Evolutionary conservation across 2,329 filamentous ascomycete species (phyloP).

Genomic region (Thelonectria discophora): DNA sequence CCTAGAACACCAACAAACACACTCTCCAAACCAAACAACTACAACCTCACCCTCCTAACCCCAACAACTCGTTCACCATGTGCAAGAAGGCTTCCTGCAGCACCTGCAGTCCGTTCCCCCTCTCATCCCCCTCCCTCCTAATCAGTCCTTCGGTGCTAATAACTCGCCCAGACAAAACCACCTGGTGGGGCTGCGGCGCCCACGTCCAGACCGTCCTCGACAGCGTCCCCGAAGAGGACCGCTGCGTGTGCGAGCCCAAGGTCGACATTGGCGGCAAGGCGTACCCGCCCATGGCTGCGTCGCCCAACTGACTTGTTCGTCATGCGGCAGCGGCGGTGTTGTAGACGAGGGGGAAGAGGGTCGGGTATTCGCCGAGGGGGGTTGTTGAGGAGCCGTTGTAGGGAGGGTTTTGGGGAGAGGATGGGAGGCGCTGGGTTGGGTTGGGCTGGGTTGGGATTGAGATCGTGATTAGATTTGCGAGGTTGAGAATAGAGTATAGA

Average conservation of each 20-base stretch:
- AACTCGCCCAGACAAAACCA: slow-evolving; percentile 38
- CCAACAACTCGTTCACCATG: slow-evolving; percentile 7
- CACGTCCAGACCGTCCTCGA: slow-evolving; percentile 72
- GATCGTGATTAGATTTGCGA: background rate
- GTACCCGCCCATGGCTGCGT: slow-evolving; percentile 71
- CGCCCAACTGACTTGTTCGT: slow-evolving; percentile 51
- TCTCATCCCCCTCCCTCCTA: slow-evolving; percentile 9
- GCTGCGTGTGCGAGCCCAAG: slow-evolving; percentile 73
- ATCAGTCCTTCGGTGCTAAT: too few relatives aligned
- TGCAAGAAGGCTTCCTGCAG: slow-evolving; percentile 22
- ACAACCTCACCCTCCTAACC: background rate
- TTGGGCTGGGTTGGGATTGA: background rate
- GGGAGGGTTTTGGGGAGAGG: background rate
- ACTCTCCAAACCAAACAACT: background rate
- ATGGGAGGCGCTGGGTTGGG: slow-evolving; percentile 9
- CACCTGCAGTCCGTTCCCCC: slow-evolving; percentile 20
- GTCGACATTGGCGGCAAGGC: slow-evolving; percentile 67
- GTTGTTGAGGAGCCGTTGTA: slow-evolving; percentile 44
- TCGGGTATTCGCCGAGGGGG: slow-evolving; percentile 43
- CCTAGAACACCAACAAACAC: background rate
- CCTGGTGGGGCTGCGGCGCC: slow-evolving; percentile 72
- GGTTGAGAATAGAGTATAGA: background rate
- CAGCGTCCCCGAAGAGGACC: slow-evolving; percentile 62
- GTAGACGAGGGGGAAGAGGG: slow-evolving; percentile 43
- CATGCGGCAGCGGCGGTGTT: slow-evolving; percentile 42